A percentile compares a stretch with the other conserved stretches of the same genome.
Conservation (phyloP, 1,284 basidiomycete species). For the Porphyrellus sp. region DNA sequence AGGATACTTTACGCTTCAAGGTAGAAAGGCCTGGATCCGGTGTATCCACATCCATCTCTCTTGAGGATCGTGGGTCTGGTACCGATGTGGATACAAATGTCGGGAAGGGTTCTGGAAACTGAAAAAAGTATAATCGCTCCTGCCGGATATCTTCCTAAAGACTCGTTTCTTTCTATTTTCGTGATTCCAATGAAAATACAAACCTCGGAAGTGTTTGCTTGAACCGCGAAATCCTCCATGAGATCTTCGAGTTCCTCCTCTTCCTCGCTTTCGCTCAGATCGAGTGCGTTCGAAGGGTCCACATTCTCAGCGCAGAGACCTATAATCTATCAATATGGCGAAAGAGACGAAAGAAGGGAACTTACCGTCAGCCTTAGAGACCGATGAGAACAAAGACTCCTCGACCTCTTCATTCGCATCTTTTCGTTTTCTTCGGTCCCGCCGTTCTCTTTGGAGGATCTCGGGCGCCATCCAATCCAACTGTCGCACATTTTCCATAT, state of each 20-base stretch:
- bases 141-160: slow-evolving; percentile 46
- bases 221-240: slow-evolving; percentile 71
- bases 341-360: not conserved
- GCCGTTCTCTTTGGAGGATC: slow-evolving; percentile 59
- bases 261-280: slow-evolving; percentile 82
- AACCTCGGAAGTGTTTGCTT: slow-evolving; percentile 43
- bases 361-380: slow-evolving; percentile 36
- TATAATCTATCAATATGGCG: slow-evolving; percentile 11
- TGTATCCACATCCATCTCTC: slow-evolving; percentile 32
- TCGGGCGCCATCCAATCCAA: slow-evolving; percentile 92
- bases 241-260: slow-evolving; percentile 86
- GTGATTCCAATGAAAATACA: slow-evolving; percentile 12
- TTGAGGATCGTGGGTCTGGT: slow-evolving; percentile 17
- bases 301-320: slow-evolving; percentile 41
- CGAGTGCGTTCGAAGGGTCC: slow-evolving; percentile 68
- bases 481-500: slow-evolving; percentile 77
- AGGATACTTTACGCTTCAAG: slow-evolving; percentile 53
- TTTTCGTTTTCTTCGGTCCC: slow-evolving; percentile 43
- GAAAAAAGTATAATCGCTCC: slow-evolving; percentile 85
- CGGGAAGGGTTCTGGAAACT: slow-evolving; percentile 90
- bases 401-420: slow-evolving; percentile 46
- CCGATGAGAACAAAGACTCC: slow-evolving; percentile 34
- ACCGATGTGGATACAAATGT: slow-evolving; percentile 49
- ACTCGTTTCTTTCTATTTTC: slow-evolving; percentile 2
- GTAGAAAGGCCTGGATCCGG: slow-evolving; percentile 27